Evolutionary conservation across 768 basidiomycete species (phyloP).

Genomic region (Baorangia bicolor): DNA sequence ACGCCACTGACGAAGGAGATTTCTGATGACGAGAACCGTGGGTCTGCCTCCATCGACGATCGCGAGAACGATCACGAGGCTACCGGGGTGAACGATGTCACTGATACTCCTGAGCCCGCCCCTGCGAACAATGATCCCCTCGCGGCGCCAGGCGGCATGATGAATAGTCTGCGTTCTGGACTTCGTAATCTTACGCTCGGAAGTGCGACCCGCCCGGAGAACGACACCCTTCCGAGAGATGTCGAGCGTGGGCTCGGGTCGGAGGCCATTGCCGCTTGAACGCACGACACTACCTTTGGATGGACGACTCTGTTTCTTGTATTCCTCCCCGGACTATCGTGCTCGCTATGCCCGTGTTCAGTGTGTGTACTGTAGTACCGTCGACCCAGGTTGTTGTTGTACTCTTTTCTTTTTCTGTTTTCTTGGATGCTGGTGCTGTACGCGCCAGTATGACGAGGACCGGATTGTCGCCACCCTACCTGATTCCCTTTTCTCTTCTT

Average conservation of each 20-base stretch:
- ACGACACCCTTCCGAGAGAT: slow-evolving; percentile 30
- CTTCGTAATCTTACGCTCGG: slow-evolving; percentile 26
- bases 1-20: slow-evolving; percentile 49
- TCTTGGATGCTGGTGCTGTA: neutral
- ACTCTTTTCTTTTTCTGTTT: neutral
- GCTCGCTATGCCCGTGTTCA: neutral
- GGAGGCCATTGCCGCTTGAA: slow-evolving; percentile 12
- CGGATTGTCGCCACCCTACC: neutral
- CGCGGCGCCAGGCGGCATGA: slow-evolving; percentile 16
- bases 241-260: slow-evolving; percentile 24
- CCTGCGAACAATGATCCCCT: slow-evolving; percentile 12
- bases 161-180: slow-evolving; percentile 26
- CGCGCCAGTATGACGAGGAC: neutral
- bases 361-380: neutral
- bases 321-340: neutral
- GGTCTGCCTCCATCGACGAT: slow-evolving; percentile 28
- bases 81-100: neutral
- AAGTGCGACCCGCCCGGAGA: slow-evolving; percentile 17
- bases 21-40: slow-evolving; percentile 31
- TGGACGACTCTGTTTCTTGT: neutral
- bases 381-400: neutral
- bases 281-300: neutral
- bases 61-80: slow-evolving; percentile 23
- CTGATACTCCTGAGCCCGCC: neutral
- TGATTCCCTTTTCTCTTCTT: neutral